Conservation (phyloP, 371 early-diverging fungal species). For the Circinella minor region DNA sequence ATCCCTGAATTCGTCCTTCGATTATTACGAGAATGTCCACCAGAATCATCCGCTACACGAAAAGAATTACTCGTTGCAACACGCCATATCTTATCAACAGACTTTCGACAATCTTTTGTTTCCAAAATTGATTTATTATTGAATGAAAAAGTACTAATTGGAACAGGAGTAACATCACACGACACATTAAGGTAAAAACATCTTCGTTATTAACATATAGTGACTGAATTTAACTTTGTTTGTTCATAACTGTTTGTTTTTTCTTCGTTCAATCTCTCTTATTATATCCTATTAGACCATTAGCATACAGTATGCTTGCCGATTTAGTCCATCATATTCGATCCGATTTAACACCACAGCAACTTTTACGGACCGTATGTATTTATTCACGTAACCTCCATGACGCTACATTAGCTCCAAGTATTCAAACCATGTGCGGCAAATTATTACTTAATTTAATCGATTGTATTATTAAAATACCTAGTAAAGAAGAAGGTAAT, state of each 20-base stretch:
- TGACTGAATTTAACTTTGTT: no score
- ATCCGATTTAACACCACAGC: slow-evolving; percentile 75
- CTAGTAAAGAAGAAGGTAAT: slow-evolving; percentile 60
- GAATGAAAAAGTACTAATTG: slow-evolving; percentile 90
- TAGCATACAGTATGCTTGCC: slow-evolving; percentile 94
- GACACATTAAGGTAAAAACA: slow-evolving; percentile 78
- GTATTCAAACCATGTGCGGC: slow-evolving; percentile 95
- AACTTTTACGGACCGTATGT: slow-evolving; percentile 82
- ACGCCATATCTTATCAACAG: slow-evolving; percentile 92
- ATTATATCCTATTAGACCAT: slow-evolving; percentile 56
- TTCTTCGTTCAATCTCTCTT: no score
- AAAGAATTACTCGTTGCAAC: slow-evolving; percentile 96
- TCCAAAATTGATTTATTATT: slow-evolving; percentile 87
- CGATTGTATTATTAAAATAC: slow-evolving; percentile 82
- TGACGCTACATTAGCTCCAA: slow-evolving; percentile 84
- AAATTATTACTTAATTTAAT: slow-evolving; percentile 92
- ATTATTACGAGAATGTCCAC: slow-evolving; percentile 90
- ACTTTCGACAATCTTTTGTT: slow-evolving; percentile 87
- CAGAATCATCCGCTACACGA: slow-evolving; percentile 91
- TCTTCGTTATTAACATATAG: no score
- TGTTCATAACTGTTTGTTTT: no score
- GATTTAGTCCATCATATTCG: slow-evolving; percentile 96
- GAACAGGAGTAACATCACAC: slow-evolving; percentile 90
- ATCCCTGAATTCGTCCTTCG: slow-evolving; percentile 91
- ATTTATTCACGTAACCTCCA: slow-evolving; percentile 92